These are phyloP conservation scores for Chrysosporium queenslandicum DNA, from an alignment of 2,329 filamentous ascomycete genomes.

Conservation along the genomic window DNA sequence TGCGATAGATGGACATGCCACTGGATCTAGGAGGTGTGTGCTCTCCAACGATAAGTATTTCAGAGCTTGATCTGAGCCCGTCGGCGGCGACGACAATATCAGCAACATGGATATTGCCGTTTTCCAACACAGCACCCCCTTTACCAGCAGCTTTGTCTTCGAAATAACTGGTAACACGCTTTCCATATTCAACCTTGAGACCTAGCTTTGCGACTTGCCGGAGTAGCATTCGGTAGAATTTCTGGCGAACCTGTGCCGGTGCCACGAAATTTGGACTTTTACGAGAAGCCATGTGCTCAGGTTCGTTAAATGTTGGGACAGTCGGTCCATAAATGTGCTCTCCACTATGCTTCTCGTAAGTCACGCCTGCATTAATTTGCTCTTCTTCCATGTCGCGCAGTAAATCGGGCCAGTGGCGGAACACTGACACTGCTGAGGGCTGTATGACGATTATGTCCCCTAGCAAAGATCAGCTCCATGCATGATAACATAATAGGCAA, in stretches of 20 bases:
- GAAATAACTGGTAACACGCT: background rate
- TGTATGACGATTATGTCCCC: background rate
- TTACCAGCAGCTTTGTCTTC: background rate
- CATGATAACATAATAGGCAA: background rate
- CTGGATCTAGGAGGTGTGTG: background rate
- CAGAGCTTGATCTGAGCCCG: background rate
- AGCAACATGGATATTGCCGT: background rate
- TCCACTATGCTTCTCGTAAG: background rate
- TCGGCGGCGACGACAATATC: background rate
- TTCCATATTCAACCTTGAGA: background rate
- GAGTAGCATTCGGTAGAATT: background rate
- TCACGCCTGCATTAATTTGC: background rate
- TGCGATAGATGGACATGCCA: background rate
- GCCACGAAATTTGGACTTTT: background rate
- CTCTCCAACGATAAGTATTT: background rate
- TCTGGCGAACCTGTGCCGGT: background rate
- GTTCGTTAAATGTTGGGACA: background rate
- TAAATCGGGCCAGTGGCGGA: background rate
- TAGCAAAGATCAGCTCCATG: background rate
- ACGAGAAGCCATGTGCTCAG: background rate
- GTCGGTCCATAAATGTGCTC: background rate
- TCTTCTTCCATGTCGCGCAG: background rate
- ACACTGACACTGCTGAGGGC: background rate
- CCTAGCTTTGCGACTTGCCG: background rate
- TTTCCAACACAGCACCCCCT: background rate